Base-by-base conservation (phyloP, 1,139 yeast genomes). In the Yamadazyma blattariae region DNA sequence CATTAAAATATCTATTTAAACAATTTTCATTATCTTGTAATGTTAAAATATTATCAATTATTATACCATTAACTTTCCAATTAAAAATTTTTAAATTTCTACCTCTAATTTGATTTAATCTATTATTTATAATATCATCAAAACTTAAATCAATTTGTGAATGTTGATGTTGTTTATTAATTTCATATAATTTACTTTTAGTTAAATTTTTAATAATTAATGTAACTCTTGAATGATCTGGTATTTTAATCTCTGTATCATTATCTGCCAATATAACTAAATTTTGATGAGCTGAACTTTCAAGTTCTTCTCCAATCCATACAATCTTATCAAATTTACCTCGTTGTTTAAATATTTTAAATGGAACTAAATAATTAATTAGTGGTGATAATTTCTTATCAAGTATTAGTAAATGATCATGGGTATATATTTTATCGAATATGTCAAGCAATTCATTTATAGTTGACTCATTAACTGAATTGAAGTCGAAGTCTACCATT, bases 281-380 rank as follows among this genome's bases (percentile, higher is more conserved):
- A 24, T 69, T 66, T 17, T 59, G 46, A 34, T 52, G 54, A 29
- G 47, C 50, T 14, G n/a, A 13, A 5, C 39, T 45, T 4, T 38
- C 7, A 3, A 39, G 27, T 2, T 45, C 45, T 23, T 61, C 63
- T 29, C 60, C 64, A 14, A 85, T 64, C 85, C 89, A 82, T 16
- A 77, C 64, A 15, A 82, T 75, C 41, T 72, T 71, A 21, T 68
- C 74, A 34, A 86, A 78, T 33, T 81, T 64, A 8, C 79, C 85
- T 34, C 64, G 66, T 34, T 71, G 71, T 48, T 78, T 75, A 32
- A 84, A 65, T 15, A 61, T 58, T 40, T 73, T 68, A 55, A 84
- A 85, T 4, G 83, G 75, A 3, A 84, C 74, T 34, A 85, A 61
- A 27, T 67, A 64, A 48, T 87, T 80, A 41, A 86, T 64, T 5